phyloP scores from a whole-genome alignment of 352 stramenopile genomes.

The Globisporangium radiosum region DNA sequence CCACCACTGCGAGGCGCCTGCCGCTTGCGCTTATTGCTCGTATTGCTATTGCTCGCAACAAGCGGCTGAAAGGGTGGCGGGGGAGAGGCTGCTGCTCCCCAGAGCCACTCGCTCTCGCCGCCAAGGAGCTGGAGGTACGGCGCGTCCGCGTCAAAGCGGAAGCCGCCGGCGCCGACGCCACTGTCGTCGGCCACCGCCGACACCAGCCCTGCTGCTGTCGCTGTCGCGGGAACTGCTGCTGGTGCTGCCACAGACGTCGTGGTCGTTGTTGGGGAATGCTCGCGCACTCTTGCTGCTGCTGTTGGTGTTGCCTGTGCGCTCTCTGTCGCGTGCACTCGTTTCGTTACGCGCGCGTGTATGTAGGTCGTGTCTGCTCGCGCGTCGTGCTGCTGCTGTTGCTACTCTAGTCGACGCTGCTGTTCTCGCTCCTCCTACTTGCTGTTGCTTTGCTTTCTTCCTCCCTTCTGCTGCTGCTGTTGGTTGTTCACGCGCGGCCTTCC shows the following conservation, averaged over 20 bases:
- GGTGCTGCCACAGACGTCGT: slow-evolving; percentile 29
- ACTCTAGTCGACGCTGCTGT: no score
- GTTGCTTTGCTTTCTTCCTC: no score
- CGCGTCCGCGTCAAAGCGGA: slow-evolving; percentile 15
- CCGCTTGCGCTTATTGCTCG: not conserved
- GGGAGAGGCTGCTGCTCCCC: slow-evolving; percentile 6
- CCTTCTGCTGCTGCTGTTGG: no score
- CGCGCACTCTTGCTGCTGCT: not conserved
- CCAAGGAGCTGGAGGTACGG: slow-evolving; percentile 10
- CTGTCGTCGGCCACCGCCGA: slow-evolving; percentile 8
- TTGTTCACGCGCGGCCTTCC: no score
- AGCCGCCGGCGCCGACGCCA: slow-evolving; percentile 6
- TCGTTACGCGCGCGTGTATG: no score
- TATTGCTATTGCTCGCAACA: slow-evolving; percentile 1
- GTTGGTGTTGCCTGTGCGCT: not conserved
- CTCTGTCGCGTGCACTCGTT: no score
- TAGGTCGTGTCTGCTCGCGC: no score
- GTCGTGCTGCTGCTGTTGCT: no score
- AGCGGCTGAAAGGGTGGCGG: slow-evolving; percentile 6
- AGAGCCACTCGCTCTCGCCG: slow-evolving; percentile 20
- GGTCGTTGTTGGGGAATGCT: slow-evolving; percentile 6
- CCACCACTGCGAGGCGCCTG: not conserved
- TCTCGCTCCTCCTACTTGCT: no score
- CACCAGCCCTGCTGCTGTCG: slow-evolving; percentile 14
- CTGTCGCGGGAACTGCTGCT: slow-evolving; percentile 9